Evolutionary conservation across 2,329 filamentous ascomycete species (phyloP).

Genomic region (Fusarium tanahbumbuense): DNA sequence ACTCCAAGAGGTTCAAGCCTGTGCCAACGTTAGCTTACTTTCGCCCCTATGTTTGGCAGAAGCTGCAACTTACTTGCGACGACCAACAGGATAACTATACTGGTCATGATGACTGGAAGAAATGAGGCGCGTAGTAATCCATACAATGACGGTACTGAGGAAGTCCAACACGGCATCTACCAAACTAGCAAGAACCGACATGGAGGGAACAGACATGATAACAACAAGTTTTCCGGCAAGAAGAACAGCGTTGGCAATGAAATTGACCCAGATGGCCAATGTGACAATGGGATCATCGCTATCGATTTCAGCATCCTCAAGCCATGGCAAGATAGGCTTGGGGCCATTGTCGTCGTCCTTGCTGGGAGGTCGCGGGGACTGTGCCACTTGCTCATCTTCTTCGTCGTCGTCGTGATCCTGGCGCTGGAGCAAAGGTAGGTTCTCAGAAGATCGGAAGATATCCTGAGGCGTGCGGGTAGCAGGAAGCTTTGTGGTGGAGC

Average conservation of each 20-base stretch:
- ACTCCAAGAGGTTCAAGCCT: conserved; percentile 83
- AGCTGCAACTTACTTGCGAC: conserved; percentile 61
- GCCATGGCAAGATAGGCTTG: conserved; percentile 72
- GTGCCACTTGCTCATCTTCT: conserved; percentile 42
- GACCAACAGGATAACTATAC: conserved; percentile 82
- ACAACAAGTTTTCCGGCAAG: conserved; percentile 82
- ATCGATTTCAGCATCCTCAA: conserved; percentile 78
- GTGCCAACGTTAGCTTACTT: conserved; percentile 33
- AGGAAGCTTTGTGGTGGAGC: conserved; percentile 55
- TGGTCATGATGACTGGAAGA: conserved; percentile 73
- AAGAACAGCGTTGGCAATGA: conserved; percentile 80
- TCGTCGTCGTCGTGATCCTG: conserved; percentile 60
- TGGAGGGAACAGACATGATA: conserved; percentile 80
- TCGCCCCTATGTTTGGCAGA: neutral
- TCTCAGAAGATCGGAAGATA: conserved; percentile 81
- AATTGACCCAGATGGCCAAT: conserved; percentile 89
- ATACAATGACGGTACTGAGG: conserved; percentile 83
- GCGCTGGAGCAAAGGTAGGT: conserved; percentile 70
- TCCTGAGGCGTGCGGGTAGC: conserved; percentile 86
- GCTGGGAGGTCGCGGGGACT: conserved; percentile 27
- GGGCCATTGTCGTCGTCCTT: conserved; percentile 51
- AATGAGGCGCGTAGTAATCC: conserved; percentile 80
- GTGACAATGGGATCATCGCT: conserved; percentile 80
- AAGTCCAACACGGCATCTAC: conserved; percentile 86
- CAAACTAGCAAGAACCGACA: conserved; percentile 82